Evolutionary conservation across 208 protist genomes (phyloP), one percentile per base, ranked within the genome.

Genomic region (Trypanosoma boissoni): DNA sequence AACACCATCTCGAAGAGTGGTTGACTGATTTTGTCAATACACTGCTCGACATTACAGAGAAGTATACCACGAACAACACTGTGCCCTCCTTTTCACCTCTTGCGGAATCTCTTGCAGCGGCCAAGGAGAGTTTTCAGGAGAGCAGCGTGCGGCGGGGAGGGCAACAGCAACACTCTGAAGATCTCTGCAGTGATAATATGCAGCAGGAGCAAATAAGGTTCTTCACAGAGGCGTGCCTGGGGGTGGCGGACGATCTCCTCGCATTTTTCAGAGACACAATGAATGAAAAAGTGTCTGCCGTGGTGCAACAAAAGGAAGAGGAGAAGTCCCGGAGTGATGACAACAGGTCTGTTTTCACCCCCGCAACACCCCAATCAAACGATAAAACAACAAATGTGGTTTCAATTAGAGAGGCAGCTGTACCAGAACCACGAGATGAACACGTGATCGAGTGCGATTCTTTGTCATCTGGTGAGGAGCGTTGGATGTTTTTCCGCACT

Each of bases 401-500:
- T n/a, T n/a, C n/a, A n/a, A n/a, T n/a, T n/a, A n/a, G n/a, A n/a
- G n/a, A n/a, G n/a, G n/a, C n/a, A n/a, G 34, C 34, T 39, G 8
- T 16, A 39, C 34, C 34, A 16, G 8, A 6, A 16, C 34, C 12
- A 16, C 34, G 8, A 16, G 6, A 39, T 39, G 34, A 12, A 39
- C 6, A 39, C 12, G 12, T 12, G 34, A 6, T 39, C 6, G 6
- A 12, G 6, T 16, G 6, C 8, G 34, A 39, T 39, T 39, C 34
- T 31, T 45, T 64, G 20, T 39, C 23, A 36, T n/a, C 31, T 21
- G 61, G 50, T 54, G 44, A 58, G 0, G 50, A 58, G 6, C 49
- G 61, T 28, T 67, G 61, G 61, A 16, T 58, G 0, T 67, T 67
- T 20, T 67, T 67, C 27, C 61, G 61, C 27, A 46, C 36, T 8